A percentile compares a stretch with the other conserved stretches of the same genome.
Conservation (phyloP, 495 filamentous ascomycete species). For the Aspergillus indologenus region DNA sequence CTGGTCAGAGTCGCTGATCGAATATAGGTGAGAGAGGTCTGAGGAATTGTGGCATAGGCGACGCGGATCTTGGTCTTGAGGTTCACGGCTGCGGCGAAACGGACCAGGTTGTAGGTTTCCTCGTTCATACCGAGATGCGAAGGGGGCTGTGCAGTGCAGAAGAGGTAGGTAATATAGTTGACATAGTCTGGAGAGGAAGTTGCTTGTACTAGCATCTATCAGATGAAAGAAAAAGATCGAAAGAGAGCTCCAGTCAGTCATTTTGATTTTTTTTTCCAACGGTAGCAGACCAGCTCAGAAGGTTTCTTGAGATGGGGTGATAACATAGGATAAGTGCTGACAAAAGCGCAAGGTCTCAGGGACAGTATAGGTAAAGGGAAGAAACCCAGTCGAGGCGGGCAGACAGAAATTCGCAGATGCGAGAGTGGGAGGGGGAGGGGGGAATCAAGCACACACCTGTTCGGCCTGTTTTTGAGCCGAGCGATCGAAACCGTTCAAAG, state of each 20-base stretch:
- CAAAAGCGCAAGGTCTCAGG: background rate
- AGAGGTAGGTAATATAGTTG: slow-evolving; percentile 92
- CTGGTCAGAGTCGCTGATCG: slow-evolving; percentile 72
- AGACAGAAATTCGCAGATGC: slow-evolving; percentile 1
- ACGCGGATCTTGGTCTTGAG: slow-evolving; percentile 87
- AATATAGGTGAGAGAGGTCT: slow-evolving; percentile 66
- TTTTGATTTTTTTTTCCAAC: slow-evolving; percentile 16
- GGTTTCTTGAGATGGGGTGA: background rate
- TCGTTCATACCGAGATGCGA: slow-evolving; percentile 51
- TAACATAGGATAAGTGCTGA: background rate
- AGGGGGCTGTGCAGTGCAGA: slow-evolving; percentile 65
- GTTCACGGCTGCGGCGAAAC: slow-evolving; percentile 85
- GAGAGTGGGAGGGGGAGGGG: background rate
- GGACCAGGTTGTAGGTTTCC: slow-evolving; percentile 67
- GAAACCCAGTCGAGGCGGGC: background rate
- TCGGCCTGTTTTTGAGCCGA: slow-evolving; percentile 77
- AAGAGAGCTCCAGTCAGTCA: slow-evolving; percentile 14
- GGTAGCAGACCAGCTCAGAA: too few relatives aligned
- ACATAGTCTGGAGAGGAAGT: slow-evolving; percentile 89
- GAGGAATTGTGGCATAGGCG: slow-evolving; percentile 67
- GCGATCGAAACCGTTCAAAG: slow-evolving; percentile 77
- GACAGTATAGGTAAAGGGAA: background rate
- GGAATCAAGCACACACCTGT: slow-evolving; percentile 32
- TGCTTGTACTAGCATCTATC: slow-evolving; percentile 90
- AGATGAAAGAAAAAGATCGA: slow-evolving; percentile 6